phyloP scores from a whole-genome alignment of 768 basidiomycete genomes.

The Leucogyrophana mollusca region DNA sequence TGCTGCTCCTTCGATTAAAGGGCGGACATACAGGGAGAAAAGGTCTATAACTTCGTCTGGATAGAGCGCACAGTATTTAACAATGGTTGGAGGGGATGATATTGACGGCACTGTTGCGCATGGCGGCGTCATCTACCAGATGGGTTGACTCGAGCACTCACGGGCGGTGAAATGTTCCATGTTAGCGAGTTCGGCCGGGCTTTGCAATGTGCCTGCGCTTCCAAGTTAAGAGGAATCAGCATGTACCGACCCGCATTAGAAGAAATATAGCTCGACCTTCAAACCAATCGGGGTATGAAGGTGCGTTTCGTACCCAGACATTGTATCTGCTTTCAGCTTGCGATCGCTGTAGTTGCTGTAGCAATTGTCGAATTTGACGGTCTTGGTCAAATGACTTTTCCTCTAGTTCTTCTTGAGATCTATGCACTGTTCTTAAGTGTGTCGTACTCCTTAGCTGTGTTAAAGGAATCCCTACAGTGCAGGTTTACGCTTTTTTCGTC shows the following conservation, averaged over 20 bases:
- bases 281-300: conserved; percentile 9
- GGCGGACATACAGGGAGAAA: conserved; percentile 47
- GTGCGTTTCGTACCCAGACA: conserved; percentile 37
- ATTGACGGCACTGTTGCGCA: conserved; percentile 9
- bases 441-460: neutral
- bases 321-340: conserved; percentile 40
- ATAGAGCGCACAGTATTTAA: conserved; percentile 47
- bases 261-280: too few relatives aligned
- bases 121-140: neutral
- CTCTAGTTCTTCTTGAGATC: conserved; percentile 55
- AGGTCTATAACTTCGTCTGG: conserved; percentile 51
- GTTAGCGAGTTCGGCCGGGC: neutral
- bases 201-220: neutral
- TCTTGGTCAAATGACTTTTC: conserved; percentile 46
- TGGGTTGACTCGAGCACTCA: neutral
- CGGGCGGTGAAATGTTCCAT: conserved; percentile 5
- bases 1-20: neutral
- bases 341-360: conserved; percentile 43
- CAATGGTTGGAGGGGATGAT: conserved; percentile 41
- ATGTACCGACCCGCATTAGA: too few relatives aligned
- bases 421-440: conserved; percentile 17
- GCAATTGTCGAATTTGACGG: conserved; percentile 41
- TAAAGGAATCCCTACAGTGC: conserved; percentile 43
- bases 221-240: neutral
- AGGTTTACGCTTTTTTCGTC: conserved; percentile 55